Evolutionary conservation across 257 asterid genomes (phyloP).

Genomic region (Orobanche coerulescens): DNA sequence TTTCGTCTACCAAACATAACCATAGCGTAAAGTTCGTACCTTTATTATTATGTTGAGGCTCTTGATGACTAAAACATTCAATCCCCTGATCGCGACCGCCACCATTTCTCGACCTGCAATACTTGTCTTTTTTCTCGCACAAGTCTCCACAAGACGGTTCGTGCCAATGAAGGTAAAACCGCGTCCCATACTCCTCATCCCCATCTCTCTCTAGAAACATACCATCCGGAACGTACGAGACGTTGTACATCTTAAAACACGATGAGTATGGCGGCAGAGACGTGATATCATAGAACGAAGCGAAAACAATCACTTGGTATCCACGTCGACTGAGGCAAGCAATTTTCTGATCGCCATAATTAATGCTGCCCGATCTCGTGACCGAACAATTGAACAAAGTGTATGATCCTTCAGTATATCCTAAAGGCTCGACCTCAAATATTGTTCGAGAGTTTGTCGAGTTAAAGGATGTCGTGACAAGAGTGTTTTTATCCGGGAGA

Average conservation of each 20-base stretch:
- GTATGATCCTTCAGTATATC: slow-evolving; percentile 20
- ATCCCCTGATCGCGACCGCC: slow-evolving; percentile 14
- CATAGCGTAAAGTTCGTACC: not conserved
- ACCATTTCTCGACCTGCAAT: slow-evolving; percentile 20
- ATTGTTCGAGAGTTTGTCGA: slow-evolving; percentile 15
- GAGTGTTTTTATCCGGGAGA: slow-evolving; percentile 21
- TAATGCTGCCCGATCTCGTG: not conserved
- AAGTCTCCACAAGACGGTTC: slow-evolving; percentile 25
- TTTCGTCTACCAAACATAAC: no score
- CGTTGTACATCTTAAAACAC: slow-evolving; percentile 32
- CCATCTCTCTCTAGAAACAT: slow-evolving; percentile 10
- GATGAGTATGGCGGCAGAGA: slow-evolving; percentile 25
- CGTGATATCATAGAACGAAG: slow-evolving; percentile 11
- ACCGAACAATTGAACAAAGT: slow-evolving; percentile 26
- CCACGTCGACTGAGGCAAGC: slow-evolving; percentile 21
- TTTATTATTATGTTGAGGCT: not conserved
- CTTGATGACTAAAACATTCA: slow-evolving; percentile 23
- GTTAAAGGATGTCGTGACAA: not conserved
- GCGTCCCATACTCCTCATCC: slow-evolving; percentile 4
- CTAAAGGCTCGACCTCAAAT: slow-evolving; percentile 22
- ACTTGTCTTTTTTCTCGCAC: slow-evolving; percentile 24
- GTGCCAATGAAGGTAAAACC: slow-evolving; percentile 24
- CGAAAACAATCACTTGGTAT: slow-evolving; percentile 13
- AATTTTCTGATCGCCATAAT: not conserved
- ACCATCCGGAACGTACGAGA: slow-evolving; percentile 23